Evolutionary conservation across 1,284 basidiomycete genomes (phyloP).

Genomic region (Anthracocystis panici-leucophaei): DNA sequence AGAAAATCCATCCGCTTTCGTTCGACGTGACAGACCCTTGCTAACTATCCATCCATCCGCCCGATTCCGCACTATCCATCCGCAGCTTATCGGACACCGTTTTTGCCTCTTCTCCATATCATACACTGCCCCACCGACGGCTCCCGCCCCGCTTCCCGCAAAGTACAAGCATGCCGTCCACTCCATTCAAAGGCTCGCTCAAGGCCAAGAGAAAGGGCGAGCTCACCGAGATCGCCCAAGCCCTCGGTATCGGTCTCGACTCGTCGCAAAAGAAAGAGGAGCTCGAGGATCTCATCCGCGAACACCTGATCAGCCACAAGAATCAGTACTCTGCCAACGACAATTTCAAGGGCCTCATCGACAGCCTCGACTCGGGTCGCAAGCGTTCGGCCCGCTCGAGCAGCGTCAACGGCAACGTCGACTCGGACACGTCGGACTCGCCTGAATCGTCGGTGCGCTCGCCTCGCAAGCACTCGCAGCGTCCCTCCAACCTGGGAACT

Average conservation of each 20-base stretch:
- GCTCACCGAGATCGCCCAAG: constrained; percentile 57
- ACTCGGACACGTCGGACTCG: constrained; percentile 58
- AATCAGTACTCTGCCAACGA: constrained; percentile 37
- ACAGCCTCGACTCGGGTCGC: constrained; percentile 53
- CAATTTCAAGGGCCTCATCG: constrained; percentile 55
- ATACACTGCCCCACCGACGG: not conserved
- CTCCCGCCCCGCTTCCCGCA: not conserved
- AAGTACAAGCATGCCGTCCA: constrained; percentile 33
- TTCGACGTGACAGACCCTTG: not conserved
- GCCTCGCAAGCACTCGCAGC: constrained; percentile 61
- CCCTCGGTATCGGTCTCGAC: constrained; percentile 52
- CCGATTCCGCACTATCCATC: constrained; percentile 19
- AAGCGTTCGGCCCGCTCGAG: constrained; percentile 45
- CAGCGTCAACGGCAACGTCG: constrained; percentile 52
- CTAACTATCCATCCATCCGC: constrained; percentile 38
- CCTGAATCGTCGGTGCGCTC: constrained; percentile 49
- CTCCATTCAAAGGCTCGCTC: constrained; percentile 56
- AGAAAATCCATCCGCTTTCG: constrained; percentile 33
- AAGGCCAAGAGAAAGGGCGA: constrained; percentile 60
- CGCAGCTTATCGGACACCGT: constrained; percentile 7
- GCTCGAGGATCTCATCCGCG: constrained; percentile 55
- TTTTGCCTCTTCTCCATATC: constrained; percentile 19
- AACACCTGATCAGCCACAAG: constrained; percentile 51
- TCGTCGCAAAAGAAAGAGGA: constrained; percentile 53
- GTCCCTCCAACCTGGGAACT: constrained; percentile 38